These are phyloP conservation scores for Neofusicoccum cordaticola DNA, from an alignment of 2,329 filamentous ascomycete species.

Conservation along the genomic window DNA sequence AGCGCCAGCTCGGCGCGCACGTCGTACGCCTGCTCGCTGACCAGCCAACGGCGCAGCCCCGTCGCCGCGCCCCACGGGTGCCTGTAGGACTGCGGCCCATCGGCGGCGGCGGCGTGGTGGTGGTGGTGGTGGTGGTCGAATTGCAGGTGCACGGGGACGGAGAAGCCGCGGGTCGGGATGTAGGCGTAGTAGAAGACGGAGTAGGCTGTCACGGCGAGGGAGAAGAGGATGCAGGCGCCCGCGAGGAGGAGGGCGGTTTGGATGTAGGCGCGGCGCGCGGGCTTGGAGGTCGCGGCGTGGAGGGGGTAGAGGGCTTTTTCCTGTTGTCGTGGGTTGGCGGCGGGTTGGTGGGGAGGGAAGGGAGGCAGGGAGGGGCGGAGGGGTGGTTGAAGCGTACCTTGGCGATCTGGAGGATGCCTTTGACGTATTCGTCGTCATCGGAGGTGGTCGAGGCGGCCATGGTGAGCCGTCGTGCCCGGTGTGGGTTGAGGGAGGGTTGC, in stretches of 20 bases:
- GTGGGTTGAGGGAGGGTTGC: background rate
- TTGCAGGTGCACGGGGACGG: conserved; percentile 63
- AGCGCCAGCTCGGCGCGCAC: conserved; percentile 71
- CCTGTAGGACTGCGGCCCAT: conserved; percentile 19
- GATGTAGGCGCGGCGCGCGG: conserved; percentile 64
- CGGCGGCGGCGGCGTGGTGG: background rate
- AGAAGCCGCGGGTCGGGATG: conserved; percentile 63
- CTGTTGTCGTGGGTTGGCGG: conserved; percentile 34
- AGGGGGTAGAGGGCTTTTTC: conserved; percentile 54
- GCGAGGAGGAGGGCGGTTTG: conserved; percentile 54
- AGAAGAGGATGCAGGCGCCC: conserved; percentile 55
- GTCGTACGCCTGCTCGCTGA: conserved; percentile 78
- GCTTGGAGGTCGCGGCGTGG: conserved; percentile 56
- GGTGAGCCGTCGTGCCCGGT: background rate
- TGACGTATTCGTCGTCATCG: conserved; percentile 12
- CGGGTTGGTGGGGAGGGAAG: background rate
- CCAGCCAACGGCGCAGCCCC: conserved; percentile 49
- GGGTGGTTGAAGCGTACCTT: background rate
- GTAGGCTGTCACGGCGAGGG: conserved; percentile 60
- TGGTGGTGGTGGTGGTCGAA: conserved; percentile 49
- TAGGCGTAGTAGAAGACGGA: conserved; percentile 66
- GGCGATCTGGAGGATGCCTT: conserved; percentile 13
- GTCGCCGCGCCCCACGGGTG: conserved; percentile 45
- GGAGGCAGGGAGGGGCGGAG: background rate
- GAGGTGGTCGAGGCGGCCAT: conserved; percentile 6